Percentiles rank a stretch among this genome's conserved stretches.
phyloP scores from a whole-genome alignment of 495 filamentous ascomycete species.

The Penicillium canariense region DNA sequence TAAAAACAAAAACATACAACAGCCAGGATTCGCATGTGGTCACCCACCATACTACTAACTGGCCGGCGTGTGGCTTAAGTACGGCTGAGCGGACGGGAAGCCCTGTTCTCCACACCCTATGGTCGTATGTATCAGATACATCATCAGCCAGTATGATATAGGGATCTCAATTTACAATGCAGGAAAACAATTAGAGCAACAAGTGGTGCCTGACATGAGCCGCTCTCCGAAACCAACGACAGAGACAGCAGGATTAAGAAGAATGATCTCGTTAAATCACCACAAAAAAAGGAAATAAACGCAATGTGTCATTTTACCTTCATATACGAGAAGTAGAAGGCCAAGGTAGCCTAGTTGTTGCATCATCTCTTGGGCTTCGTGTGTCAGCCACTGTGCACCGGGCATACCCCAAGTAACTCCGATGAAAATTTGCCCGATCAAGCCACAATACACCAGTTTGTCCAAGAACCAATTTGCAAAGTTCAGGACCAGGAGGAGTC shows the following conservation, averaged over 20 bases:
- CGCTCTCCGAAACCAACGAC: too few species aligned
- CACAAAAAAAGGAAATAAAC: too few species aligned
- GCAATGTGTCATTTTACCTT: constrained; percentile 44
- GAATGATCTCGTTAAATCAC: too few species aligned
- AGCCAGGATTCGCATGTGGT: background rate
- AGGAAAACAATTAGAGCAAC: too few species aligned
- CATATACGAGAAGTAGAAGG: constrained; percentile 70
- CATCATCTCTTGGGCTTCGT: constrained; percentile 51
- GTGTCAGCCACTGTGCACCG: constrained; percentile 51
- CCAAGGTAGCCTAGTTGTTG: constrained; percentile 76
- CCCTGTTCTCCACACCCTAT: constrained; percentile 32
- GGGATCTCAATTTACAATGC: too few species aligned
- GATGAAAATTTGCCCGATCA: constrained; percentile 72
- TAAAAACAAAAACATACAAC: background rate
- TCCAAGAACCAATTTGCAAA: constrained; percentile 57
- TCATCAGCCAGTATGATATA: too few species aligned
- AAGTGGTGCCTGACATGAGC: too few species aligned
- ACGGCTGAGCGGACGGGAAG: constrained; percentile 33
- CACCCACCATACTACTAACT: background rate
- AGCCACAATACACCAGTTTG: constrained; percentile 62
- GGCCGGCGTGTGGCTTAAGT: background rate
- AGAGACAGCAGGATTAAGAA: too few species aligned
- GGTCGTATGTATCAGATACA: constrained; percentile 29
- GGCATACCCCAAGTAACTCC: constrained; percentile 70
- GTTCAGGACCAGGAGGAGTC: constrained; percentile 68